A percentile compares a stretch with the other conserved stretches of the same genome.
Evolutionary conservation across 331 rosid species (phyloP).

Genomic region (Malus hybrid): DNA sequence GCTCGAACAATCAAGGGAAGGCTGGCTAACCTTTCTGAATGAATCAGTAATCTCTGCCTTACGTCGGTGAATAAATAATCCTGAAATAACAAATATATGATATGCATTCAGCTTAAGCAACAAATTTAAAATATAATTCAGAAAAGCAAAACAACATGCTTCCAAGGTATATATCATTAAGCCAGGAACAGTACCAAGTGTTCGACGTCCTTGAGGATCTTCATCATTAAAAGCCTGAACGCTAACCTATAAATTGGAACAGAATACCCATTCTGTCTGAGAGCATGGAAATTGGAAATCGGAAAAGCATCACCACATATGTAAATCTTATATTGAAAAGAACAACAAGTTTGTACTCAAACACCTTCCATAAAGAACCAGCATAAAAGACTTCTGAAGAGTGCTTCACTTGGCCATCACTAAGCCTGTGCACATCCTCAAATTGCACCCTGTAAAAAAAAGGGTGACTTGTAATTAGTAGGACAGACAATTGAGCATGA

Average conservation of each 20-base stretch:
- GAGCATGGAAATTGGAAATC: slow-evolving; percentile 1
- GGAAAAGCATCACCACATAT: neutral
- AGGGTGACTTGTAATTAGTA: slow-evolving; percentile 1
- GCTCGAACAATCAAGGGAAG: slow-evolving; percentile 1
- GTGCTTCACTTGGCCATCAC: slow-evolving; percentile 97
- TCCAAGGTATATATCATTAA: slow-evolving; percentile 8
- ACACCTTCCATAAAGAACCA: slow-evolving; percentile 97
- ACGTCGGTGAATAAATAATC: slow-evolving; percentile 90
- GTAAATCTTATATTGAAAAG: slow-evolving; percentile 10
- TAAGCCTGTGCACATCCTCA: slow-evolving; percentile 96
- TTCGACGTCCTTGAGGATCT: slow-evolving; percentile 91
- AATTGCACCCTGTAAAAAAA: slow-evolving; percentile 66
- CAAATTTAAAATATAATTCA: slow-evolving; percentile 1
- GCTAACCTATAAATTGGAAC: slow-evolving; percentile 60
- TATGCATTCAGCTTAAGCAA: slow-evolving; percentile 7
- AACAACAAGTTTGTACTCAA: slow-evolving; percentile 12
- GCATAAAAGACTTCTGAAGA: slow-evolving; percentile 91
- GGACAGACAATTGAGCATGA: neutral
- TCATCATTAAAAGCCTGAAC: slow-evolving; percentile 97
- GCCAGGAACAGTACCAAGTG: slow-evolving; percentile 57
- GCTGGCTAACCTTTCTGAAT: slow-evolving; percentile 57
- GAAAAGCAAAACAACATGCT: slow-evolving; percentile 2
- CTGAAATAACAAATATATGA: slow-evolving; percentile 38
- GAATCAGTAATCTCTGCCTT: slow-evolving; percentile 82
- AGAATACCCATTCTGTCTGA: slow-evolving; percentile 20